Evolutionary conservation across 164 flowering plant genomes (phyloP), one percentile per base, ranked within the genome.

Genomic region (Berberis thunbergii): DNA sequence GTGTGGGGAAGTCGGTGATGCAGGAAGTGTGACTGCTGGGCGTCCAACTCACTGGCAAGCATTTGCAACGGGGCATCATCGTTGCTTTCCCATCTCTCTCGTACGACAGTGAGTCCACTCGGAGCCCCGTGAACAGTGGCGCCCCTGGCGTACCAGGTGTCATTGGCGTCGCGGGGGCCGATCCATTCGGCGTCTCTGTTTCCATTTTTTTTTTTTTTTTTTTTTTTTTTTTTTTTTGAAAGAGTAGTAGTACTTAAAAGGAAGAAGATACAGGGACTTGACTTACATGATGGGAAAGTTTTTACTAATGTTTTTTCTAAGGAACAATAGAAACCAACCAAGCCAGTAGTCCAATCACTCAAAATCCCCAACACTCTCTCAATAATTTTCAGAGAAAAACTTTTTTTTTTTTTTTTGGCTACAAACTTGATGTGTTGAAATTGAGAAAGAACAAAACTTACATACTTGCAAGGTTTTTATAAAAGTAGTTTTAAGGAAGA

Each of bases 41-140:
- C 40, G 86, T 78, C 65, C 67, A 70, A 11, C 63, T 77, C 2
- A 83, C 73, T 1, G 93, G 86, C 58, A 87, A 74, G 80, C 97
- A 90, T 69, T 82, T 82, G 81, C 94, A 84, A 39, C 80, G 70
- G 4, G 95, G 87, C 96, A 86, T 87, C 67, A 88, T 78, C 76
- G 26, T 26, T 26, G 26, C 26, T 26, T 87, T 85, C 52, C 96
- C 73, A 49, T 88, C 96, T 54, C 96, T 74, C 45, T 89, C 96
- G 62, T 84, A 89, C 0, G 95, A 87, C 66, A 86, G 63, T 3
- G 98, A 92, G 73, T 92, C 98, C 57, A 89, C 81, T 62, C 91
- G 71, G 67, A 63, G 45, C 6, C 75, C 50, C 54, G 89, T 10
- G 48, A 91, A 80, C 73, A 91, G 75, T 45, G 97, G 91, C 6